Percentiles rank a stretch among this genome's conserved stretches.
Evolutionary conservation across 2,329 filamentous ascomycete species (phyloP).

Genomic region (Colletotrichum sp.): DNA sequence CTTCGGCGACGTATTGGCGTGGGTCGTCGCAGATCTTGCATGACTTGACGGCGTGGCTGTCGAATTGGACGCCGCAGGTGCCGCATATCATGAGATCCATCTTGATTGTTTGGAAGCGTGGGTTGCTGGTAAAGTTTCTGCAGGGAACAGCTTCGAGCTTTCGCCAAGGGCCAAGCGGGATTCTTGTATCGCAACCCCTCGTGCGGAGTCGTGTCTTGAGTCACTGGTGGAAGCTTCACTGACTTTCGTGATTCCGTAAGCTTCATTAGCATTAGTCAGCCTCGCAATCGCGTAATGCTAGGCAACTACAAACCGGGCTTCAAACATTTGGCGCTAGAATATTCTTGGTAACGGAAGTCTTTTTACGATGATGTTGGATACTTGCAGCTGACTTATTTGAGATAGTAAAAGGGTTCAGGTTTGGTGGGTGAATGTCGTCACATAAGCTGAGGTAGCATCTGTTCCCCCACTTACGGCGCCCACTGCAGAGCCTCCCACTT

Average conservation of each 20-base stretch:
- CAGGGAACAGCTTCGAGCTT: not conserved
- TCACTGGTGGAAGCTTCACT: not conserved
- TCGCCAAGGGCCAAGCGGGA: not conserved
- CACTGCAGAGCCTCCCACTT: not conserved
- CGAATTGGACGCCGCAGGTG: slow-evolving; percentile 74
- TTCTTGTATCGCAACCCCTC: not conserved
- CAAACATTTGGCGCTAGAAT: not conserved
- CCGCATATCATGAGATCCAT: slow-evolving; percentile 60
- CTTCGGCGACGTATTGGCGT: slow-evolving; percentile 68
- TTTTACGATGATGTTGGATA: no score
- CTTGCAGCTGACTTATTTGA: no score
- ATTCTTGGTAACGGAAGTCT: not conserved
- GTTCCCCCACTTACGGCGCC: not conserved
- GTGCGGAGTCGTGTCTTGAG: not conserved
- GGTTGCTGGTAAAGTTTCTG: not conserved
- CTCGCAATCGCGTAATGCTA: accelerated
- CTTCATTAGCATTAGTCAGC: not conserved
- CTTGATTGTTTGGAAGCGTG: accelerated
- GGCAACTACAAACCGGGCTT: not conserved
- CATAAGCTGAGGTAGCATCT: not conserved
- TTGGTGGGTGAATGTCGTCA: not conserved
- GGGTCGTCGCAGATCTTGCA: slow-evolving; percentile 79
- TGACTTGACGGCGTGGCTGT: slow-evolving; percentile 51
- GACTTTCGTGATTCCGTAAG: not conserved
- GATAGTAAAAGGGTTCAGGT: not conserved